Percentiles rank a stretch among this genome's conserved stretches.
Conservation (phyloP, 2,329 filamentous ascomycete species). For the Fusarium sp. region DNA sequence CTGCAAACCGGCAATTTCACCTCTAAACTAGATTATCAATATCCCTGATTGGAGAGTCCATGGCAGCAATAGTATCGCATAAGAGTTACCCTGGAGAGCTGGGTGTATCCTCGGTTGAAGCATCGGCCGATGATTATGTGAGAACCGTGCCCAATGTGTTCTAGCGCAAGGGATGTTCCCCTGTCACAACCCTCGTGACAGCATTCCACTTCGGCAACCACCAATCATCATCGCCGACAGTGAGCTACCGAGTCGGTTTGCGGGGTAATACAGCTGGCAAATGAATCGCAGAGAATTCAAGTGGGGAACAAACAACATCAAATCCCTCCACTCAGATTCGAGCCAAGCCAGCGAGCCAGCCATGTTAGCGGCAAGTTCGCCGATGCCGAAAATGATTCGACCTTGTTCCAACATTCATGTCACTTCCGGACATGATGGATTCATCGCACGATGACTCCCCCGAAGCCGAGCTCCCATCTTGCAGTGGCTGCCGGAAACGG, state of each 20-base stretch:
- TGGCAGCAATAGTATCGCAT: background rate
- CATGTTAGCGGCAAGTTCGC: background rate
- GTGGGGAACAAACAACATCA: too few relatives aligned
- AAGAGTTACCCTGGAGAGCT: background rate
- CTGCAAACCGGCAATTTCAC: background rate
- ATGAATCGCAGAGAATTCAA: background rate
- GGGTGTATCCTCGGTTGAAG: background rate
- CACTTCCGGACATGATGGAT: background rate
- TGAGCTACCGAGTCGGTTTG: background rate
- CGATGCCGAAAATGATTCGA: background rate
- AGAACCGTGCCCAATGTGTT: background rate
- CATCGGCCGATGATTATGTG: background rate
- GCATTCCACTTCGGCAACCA: background rate
- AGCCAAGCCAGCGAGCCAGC: background rate
- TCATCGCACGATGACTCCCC: background rate
- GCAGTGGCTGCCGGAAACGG: constrained; percentile 18
- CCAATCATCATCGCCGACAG: background rate
- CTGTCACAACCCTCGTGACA: background rate
- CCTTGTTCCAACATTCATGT: background rate
- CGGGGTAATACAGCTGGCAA: background rate
- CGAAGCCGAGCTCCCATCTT: constrained; percentile 18
- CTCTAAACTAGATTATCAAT: background rate
- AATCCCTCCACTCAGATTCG: background rate
- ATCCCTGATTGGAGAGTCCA: background rate
- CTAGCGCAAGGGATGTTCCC: background rate